Evolutionary conservation across 208 protist genomes (phyloP), one percentile per base, ranked within the genome.

Genomic region (Kentomonas sorsogonicus): DNA sequence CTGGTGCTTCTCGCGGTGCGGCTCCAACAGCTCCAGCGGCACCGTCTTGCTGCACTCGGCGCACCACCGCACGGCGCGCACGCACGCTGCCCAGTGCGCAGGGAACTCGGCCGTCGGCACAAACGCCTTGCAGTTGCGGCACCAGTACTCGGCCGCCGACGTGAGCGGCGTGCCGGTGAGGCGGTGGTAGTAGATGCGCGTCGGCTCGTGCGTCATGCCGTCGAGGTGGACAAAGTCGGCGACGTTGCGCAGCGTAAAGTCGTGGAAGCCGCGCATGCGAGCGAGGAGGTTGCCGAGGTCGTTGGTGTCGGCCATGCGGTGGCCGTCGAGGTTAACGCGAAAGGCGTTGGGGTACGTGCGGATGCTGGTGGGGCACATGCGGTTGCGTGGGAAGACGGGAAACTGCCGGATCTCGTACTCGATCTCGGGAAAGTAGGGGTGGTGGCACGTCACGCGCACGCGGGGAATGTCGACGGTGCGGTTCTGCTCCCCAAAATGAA

Each of bases 81-180:
- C 76, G 60, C 89, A 95, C 27, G 50, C 1, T 10, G 60, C 33
- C 86, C 89, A 95, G 68, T 95, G 89, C 27, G 66, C 55, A 33
- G 81, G 88, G 56, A 95, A 95, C 18, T 36, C 50, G 3, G 29
- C 47, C 0, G 79, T 78, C 18, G 79, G 62, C 10, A 95, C 74
- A 44, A 91, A 91, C 9, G 69, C 59, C 58, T 95, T 95, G 69
- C 89, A 95, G 70, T 95, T 95, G 45, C 84, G 80, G 67, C 89
- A 95, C 84, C 86, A 95, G 62, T 91, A 80, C 77, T 93, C 79
- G 29, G 29, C 52, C 5, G 67, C 71, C 6, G 59, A 47, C 33
- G 57, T 78, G 47, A 91, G 44, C n/a, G 84, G 71, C 39, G 38
- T 23, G 11, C 69, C 53, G 16, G 60, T 53, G 50, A 89, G 73